phyloP scores from a whole-genome alignment of 2,329 filamentous ascomycete genomes.

The Pyrenophora graminea region DNA sequence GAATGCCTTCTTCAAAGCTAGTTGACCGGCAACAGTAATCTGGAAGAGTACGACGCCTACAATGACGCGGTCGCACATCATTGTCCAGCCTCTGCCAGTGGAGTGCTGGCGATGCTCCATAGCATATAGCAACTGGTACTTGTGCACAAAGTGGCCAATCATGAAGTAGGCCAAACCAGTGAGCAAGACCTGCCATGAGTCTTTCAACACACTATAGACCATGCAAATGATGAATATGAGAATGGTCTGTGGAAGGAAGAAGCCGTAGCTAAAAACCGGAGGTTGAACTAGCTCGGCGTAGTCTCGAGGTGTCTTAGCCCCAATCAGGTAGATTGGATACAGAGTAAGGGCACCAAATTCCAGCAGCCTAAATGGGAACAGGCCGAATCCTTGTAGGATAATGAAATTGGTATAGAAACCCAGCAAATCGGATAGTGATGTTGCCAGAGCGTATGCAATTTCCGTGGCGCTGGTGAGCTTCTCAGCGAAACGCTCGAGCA shows the following conservation, averaged over 20 bases:
- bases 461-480: slow-evolving; percentile 77
- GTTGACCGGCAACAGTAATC: slow-evolving; percentile 83
- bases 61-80: slow-evolving; percentile 91
- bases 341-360: slow-evolving; percentile 85
- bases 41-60: slow-evolving; percentile 88
- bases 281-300: slow-evolving; percentile 81
- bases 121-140: slow-evolving; percentile 95
- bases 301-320: slow-evolving; percentile 86
- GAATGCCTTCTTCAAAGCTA: slow-evolving; percentile 75
- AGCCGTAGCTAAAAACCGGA: slow-evolving; percentile 90
- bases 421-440: slow-evolving; percentile 72
- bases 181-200: slow-evolving; percentile 78
- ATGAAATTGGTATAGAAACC: slow-evolving; percentile 94
- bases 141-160: slow-evolving; percentile 87
- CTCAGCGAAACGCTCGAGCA: slow-evolving; percentile 67
- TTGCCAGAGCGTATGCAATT: slow-evolving; percentile 75
- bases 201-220: slow-evolving; percentile 85
- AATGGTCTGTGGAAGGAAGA: slow-evolving; percentile 89
- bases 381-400: slow-evolving; percentile 87
- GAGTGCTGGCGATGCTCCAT: slow-evolving; percentile 98
- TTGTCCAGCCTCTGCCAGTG: slow-evolving; percentile 91
- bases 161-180: slow-evolving; percentile 83
- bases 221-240: slow-evolving; percentile 94
- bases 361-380: slow-evolving; percentile 89
- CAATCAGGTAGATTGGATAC: slow-evolving; percentile 78